Base-by-base conservation (phyloP, 2,329 filamentous ascomycete species). In the Cladosporium sp. region DNA sequence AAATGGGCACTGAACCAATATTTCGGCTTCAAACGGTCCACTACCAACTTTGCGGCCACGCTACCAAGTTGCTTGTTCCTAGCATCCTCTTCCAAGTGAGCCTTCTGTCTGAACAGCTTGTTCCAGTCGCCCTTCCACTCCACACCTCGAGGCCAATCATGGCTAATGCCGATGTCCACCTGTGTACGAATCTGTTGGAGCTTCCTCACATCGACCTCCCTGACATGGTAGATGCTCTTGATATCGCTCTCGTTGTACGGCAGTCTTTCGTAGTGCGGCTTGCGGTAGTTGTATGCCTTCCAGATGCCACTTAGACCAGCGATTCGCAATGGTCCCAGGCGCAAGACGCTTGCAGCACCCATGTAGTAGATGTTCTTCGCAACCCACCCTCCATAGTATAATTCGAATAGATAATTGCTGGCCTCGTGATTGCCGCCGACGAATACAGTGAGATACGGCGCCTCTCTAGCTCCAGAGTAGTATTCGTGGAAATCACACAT, bases 311-410 rank as follows among this genome's bases (percentile, higher is more conserved):
- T 94, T 71, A 97, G 78, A 4, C 88, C 93, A 35, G 91, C 90
- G 61, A 99, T 96, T 20, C 94, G 86, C 49, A 99, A 76, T 1
- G 90, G 88, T 0, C 93, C 93, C 32, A 95, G 78, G 17, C 88
- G 86, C 39, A 99, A 71, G 8, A 99, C 87, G 69, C 96, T 97
- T 59, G 94, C 91, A 34, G 91, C 90, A 49, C 94, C 94, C 72
- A 97, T 82, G 75, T 97, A 99, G 78, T 97, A 99, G 62, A 99
- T 97, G 65, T 94, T 96, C 8, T 91, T 91, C 7, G 93, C 93
- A 5, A 91, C 94, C 94, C 94, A 99, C 51, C 94, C 94, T 52
- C 94, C 94, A 70, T 97, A 96, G 76, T 90, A 96, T 0, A 99
- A 82, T 74, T 99, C 94, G 79, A 87, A 94, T 4, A 96, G 78